Evolutionary conservation across 192 early-diverging fungal species (phyloP).

Genomic region (Pilaira anomala): DNA sequence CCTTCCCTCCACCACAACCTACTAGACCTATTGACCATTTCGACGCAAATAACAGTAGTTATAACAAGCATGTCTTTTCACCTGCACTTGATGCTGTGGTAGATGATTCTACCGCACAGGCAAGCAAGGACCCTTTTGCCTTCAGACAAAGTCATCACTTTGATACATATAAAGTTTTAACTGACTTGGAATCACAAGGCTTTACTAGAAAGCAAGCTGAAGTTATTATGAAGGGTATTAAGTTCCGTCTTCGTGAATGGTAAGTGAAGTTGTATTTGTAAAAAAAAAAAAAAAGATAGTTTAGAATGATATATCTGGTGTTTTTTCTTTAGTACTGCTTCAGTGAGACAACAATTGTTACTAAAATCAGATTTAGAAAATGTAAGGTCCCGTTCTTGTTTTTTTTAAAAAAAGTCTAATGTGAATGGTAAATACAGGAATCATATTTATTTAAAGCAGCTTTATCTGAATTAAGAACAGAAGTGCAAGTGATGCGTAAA

Average conservation of each 20-base stretch:
- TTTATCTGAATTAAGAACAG: constrained; percentile 75
- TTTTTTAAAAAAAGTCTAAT: not conserved
- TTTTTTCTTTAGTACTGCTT: constrained; percentile 37
- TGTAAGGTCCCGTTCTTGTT: constrained; percentile 25
- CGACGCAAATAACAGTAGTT: not conserved
- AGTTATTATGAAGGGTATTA: constrained; percentile 72
- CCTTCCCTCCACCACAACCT: constrained; percentile 23
- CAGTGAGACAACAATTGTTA: constrained; percentile 33
- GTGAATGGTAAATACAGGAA: too few relatives aligned
- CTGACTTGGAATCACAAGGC: constrained; percentile 59
- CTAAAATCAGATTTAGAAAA: constrained; percentile 74
- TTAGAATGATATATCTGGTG: not conserved
- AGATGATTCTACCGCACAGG: not conserved
- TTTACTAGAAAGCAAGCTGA: constrained; percentile 71
- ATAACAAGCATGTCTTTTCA: constrained; percentile 5
- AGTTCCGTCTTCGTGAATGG: constrained; percentile 65
- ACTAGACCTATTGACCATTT: constrained; percentile 18
- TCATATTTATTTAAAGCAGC: constrained; percentile 81
- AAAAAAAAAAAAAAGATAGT: not conserved
- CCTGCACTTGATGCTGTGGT: constrained; percentile 15
- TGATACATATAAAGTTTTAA: constrained; percentile 75
- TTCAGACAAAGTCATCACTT: constrained; percentile 53
- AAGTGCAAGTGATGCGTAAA: constrained; percentile 69
- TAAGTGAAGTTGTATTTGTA: too few relatives aligned
- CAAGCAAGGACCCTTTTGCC: not conserved